Base-by-base conservation (phyloP, 768 basidiomycete genomes). In the Filobasidium floriforme region DNA sequence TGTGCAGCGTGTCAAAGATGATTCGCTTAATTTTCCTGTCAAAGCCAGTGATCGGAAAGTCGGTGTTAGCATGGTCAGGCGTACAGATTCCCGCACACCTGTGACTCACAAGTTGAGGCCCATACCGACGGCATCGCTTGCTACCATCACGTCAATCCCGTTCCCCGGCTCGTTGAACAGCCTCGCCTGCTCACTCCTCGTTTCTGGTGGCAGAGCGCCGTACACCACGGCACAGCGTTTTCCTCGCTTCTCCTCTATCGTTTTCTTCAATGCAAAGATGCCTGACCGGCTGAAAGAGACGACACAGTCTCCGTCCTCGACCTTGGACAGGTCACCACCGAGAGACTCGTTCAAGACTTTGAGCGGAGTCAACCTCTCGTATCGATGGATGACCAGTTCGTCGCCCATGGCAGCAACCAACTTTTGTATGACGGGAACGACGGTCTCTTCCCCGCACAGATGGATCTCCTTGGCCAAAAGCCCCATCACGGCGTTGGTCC, bases 111-210 rank as follows among this genome's bases (percentile, higher is more conserved):
- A 79, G 75, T 99, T 98, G 24, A 99, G 82, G 0, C 96, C 96
- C 92, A 99, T 93, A 1, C 96, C 92, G 59, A 97, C 87, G 0
- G 92, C 92, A 73, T 99, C 96, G 71, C 89, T 92, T 1, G 90
- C 94, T 19, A 98, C 85, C 49, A 99, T 82, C 1, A 98, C 87
- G 71, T 94, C 89, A 72, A 89, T 89, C 1, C 85, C 87, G n/a
- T 87, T 89, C 49, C 84, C 74, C 0, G 85, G 85, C 67, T 90
- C 85, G 72, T 99, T 98, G 83, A 98, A 98, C 41, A 91, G 82
- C 11, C 85, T 85, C 0, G 96, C 96, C 76, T 98, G 94, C 73
- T 92, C 89, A 66, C 87, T 90, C 41, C 92, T 82, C 61, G 91
- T 85, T 76, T 98, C 93, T 0, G 94, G 93, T 0, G 94, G 94